Evolutionary conservation across 2,329 filamentous ascomycete species (phyloP), one percentile per base, ranked within the genome.

Genomic region (Fusarium drepaniforme): DNA sequence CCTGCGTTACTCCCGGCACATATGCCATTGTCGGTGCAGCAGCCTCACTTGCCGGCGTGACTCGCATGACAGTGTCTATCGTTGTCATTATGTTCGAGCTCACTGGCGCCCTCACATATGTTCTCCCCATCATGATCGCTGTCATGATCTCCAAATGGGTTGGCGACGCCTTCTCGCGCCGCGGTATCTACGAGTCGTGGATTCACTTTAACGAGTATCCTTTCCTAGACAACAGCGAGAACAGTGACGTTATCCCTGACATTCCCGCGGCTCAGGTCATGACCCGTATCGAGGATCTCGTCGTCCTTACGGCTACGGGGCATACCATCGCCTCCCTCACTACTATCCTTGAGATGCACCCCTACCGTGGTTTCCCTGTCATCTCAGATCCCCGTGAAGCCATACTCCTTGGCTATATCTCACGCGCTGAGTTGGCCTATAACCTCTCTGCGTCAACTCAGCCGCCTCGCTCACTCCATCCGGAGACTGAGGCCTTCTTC

Each of bases 71-170:
- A 0, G 95, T 98, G 13, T 98, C 96, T 15, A 98, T 99, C 76
- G 96, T 99, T 6, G 97, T 98, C 79, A 99, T 99, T 85, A 98
- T 98, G 93, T 99, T 99, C 80, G 97, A 99, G 86, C 92, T 99
- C 66, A 99, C 97, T 0, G 97, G 97, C 63, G 97, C 97, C 2
- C 89, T 99, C 33, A 97, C 95, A 1, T 98, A 98, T 81, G 96
- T 99, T 59, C 90, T 99, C 9, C 97, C 97, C 65, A 99, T 98
- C 83, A 99, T 99, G 97, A 94, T 99, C 74, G 95, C 96, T 51
- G 97, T 99, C 80, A 97, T 99, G 96, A 89, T 98, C 53, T 94
- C 94, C 73, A 99, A 99, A 85, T 99, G 97, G 97, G 95, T 98
- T 30, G 97, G 96, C 79, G 97, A 99, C 83, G 96, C 95, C 60